These are phyloP conservation scores for Penicillium sp. DNA, from an alignment of 2,329 filamentous ascomycete genomes.

Conservation along the genomic window DNA sequence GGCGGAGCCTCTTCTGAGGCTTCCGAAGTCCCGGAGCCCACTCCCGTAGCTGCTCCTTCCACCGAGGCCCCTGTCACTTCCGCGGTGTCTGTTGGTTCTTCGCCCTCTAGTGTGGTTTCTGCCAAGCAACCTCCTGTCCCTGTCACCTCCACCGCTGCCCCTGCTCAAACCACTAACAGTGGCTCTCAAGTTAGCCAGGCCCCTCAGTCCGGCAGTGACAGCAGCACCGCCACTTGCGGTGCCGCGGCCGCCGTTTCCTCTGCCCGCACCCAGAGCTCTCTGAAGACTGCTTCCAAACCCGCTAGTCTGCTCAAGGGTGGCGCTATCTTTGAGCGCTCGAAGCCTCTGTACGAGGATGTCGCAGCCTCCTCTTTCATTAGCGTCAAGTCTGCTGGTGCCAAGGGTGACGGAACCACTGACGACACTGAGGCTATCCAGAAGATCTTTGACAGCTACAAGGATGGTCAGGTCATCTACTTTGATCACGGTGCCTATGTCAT, in stretches of 20 bases:
- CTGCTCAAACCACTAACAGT: slow-evolving; percentile 9
- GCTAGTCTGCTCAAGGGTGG: slow-evolving; percentile 63
- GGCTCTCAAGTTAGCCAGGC: slow-evolving; percentile 7
- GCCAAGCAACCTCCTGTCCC: slow-evolving; percentile 1
- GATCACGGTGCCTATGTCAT: slow-evolving; percentile 65
- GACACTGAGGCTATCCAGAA: slow-evolving; percentile 83
- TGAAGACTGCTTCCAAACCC: slow-evolving; percentile 63
- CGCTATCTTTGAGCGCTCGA: slow-evolving; percentile 76
- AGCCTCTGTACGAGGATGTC: slow-evolving; percentile 79
- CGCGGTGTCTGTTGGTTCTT: slow-evolving; percentile 1
- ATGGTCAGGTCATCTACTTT: slow-evolving; percentile 62
- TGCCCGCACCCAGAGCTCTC: slow-evolving; percentile 58
- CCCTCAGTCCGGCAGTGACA: slow-evolving; percentile 12
- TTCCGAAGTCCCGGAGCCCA: slow-evolving; percentile 5
- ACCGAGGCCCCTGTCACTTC: slow-evolving; percentile 9
- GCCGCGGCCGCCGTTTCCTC: slow-evolving; percentile 37
- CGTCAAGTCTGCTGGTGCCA: slow-evolving; percentile 78
- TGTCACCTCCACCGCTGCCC: slow-evolving; percentile 13
- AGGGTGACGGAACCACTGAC: slow-evolving; percentile 82
- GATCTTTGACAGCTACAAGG: slow-evolving; percentile 66
- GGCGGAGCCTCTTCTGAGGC: slow-evolving; percentile 2
- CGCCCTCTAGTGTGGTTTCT: not conserved
- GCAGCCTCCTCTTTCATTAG: slow-evolving; percentile 72
- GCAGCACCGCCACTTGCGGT: slow-evolving; percentile 22
- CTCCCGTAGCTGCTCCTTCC: slow-evolving; percentile 10